Conservation (phyloP, 2,329 filamentous ascomycete species). For the Paecilomyces sp. region DNA sequence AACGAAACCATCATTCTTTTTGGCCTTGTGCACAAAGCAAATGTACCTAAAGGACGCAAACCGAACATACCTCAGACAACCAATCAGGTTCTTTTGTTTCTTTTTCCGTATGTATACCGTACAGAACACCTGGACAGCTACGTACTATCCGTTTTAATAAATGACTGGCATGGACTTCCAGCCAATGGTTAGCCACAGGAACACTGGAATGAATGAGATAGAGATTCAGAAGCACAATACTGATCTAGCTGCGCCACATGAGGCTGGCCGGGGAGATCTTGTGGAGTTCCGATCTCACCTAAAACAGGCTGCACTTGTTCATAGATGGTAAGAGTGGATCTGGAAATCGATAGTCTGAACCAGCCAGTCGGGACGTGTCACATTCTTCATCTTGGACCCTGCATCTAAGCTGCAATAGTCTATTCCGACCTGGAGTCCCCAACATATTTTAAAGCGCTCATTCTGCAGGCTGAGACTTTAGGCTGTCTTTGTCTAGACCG, state of each 20-base stretch:
- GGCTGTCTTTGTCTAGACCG: neutral
- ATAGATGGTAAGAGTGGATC: neutral
- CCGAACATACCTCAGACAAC: too few relatives aligned
- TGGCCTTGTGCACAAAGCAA: too few relatives aligned
- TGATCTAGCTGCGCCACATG: neutral
- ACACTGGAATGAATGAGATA: constrained; percentile 21
- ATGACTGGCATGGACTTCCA: too few relatives aligned
- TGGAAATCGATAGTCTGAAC: neutral
- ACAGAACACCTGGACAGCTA: too few relatives aligned
- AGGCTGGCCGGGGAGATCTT: neutral
- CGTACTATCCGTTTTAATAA: too few relatives aligned
- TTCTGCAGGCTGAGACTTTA: neutral
- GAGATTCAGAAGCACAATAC: too few relatives aligned
- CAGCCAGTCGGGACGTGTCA: neutral
- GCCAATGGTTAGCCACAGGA: neutral
- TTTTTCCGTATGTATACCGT: too few relatives aligned
- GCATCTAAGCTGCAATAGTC: neutral
- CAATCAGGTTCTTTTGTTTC: too few relatives aligned
- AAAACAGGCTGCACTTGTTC: neutral
- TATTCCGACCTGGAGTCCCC: neutral
- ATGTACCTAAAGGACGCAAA: too few relatives aligned
- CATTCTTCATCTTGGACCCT: neutral
- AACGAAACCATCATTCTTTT: neutral
- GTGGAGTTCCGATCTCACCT: neutral
- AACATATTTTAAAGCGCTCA: neutral